Evolutionary conservation across 2,329 filamentous ascomycete genomes (phyloP).

Genomic region (Ascochyta koolunga): DNA sequence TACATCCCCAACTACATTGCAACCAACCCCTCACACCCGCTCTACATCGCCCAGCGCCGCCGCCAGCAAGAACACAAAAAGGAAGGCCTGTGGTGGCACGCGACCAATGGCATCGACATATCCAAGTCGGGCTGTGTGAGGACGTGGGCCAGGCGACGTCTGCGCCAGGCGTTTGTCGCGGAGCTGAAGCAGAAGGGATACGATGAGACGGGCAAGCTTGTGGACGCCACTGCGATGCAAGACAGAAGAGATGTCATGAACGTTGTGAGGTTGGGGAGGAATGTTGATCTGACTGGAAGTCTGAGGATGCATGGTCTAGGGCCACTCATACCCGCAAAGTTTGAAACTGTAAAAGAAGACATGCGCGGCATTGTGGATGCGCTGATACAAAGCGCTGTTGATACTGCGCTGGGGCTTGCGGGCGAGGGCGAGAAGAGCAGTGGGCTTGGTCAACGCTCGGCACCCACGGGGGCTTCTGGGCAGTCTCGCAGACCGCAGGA

Average conservation of each 20-base stretch:
- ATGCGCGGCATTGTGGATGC: conserved; percentile 1
- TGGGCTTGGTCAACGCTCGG: not conserved
- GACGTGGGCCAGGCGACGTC: conserved; percentile 38
- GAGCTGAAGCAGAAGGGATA: conserved; percentile 37
- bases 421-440: conserved; percentile 2
- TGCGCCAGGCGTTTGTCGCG: conserved; percentile 39
- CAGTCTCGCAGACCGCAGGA: not conserved
- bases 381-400: conserved; percentile 3
- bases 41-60: conserved; percentile 29
- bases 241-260: not conserved
- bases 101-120: conserved; percentile 27
- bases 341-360: conserved; percentile 24
- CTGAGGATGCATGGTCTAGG: conserved; percentile 31
- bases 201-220: conserved; percentile 34
- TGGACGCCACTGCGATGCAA: conserved; percentile 10
- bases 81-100: conserved; percentile 44
- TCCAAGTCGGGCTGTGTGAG: conserved; percentile 43
- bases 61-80: conserved; percentile 22
- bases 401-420: not conserved
- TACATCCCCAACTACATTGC: conserved; percentile 31
- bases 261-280: conserved; percentile 5
- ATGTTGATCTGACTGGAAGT: conserved; percentile 30
- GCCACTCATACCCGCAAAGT: conserved; percentile 37
- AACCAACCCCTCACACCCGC: conserved; percentile 34
- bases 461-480: not conserved